Conservation (phyloP, 2,329 filamentous ascomycete genomes). For the Colletotrichum sp. region DNA sequence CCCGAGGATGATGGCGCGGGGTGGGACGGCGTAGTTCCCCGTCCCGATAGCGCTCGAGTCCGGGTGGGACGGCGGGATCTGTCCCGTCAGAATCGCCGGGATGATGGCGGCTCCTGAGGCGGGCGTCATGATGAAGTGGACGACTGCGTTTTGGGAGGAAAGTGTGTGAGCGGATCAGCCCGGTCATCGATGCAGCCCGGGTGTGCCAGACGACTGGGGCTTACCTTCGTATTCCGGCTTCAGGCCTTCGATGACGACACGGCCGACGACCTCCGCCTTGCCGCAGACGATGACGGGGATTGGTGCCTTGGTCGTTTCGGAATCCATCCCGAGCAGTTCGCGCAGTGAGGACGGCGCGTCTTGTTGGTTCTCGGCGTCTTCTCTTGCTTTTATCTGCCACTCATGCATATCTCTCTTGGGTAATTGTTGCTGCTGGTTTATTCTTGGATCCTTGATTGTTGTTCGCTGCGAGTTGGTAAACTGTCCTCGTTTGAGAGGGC, state of each 20-base stretch:
- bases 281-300: slow-evolving; percentile 29
- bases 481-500: background rate
- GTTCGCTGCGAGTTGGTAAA: background rate
- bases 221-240: slow-evolving; percentile 30
- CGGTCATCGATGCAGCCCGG: background rate
- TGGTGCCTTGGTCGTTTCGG: background rate
- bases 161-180: background rate
- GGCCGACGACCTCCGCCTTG: slow-evolving; percentile 26
- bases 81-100: slow-evolving; percentile 12
- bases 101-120: slow-evolving; percentile 15
- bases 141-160: background rate
- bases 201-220: background rate
- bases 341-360: background rate
- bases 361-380: background rate
- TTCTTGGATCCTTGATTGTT: background rate
- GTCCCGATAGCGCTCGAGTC: slow-evolving; percentile 21
- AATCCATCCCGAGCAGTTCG: background rate
- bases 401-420: background rate
- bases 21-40: slow-evolving; percentile 9
- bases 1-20: slow-evolving; percentile 17
- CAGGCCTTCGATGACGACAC: slow-evolving; percentile 25
- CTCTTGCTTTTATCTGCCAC: background rate
- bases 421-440: background rate
- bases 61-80: slow-evolving; percentile 4
- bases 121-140: slow-evolving; percentile 19